phyloP scores from a whole-genome alignment of 192 early-diverging fungal genomes.

The Haplosporangium gracile region DNA sequence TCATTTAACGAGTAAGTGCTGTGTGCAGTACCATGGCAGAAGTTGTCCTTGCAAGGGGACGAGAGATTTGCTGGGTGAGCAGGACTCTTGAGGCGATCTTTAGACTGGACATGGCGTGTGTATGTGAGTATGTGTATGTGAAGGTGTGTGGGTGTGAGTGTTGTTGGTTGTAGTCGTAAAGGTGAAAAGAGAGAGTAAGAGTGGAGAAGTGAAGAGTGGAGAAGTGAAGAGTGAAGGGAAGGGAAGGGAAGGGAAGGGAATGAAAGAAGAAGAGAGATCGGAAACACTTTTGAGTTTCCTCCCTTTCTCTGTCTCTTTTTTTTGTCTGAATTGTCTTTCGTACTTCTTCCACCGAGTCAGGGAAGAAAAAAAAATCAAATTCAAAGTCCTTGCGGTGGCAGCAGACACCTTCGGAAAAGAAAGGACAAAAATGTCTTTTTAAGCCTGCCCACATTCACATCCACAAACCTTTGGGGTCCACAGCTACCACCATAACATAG shows the following conservation, averaged over 20 bases:
- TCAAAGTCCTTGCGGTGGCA: background rate
- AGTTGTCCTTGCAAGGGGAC: constrained; percentile 20
- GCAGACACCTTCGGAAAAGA: background rate
- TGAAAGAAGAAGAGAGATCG: background rate
- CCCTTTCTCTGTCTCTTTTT: background rate
- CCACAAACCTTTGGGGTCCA: background rate
- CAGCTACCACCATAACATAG: background rate
- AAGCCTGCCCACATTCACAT: background rate
- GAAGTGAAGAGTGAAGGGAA: background rate
- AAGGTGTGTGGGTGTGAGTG: background rate
- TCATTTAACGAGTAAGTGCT: background rate
- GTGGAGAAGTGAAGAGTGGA: background rate
- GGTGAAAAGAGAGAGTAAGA: background rate
- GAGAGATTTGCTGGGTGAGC: constrained; percentile 13
- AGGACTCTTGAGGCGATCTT: constrained; percentile 32
- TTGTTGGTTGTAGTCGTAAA: background rate
- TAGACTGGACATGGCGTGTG: constrained; percentile 34
- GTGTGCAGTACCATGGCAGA: constrained; percentile 29
- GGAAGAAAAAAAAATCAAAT: constrained; percentile 37
- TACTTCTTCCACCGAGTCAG: constrained; percentile 52
- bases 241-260: background rate
- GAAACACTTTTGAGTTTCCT: background rate
- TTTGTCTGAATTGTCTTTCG: background rate
- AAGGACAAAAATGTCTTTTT: background rate
- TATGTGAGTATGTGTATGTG: background rate